These are phyloP conservation scores for Candida maltosa DNA, from an alignment of 805 yeast species.

Conservation along the genomic window DNA sequence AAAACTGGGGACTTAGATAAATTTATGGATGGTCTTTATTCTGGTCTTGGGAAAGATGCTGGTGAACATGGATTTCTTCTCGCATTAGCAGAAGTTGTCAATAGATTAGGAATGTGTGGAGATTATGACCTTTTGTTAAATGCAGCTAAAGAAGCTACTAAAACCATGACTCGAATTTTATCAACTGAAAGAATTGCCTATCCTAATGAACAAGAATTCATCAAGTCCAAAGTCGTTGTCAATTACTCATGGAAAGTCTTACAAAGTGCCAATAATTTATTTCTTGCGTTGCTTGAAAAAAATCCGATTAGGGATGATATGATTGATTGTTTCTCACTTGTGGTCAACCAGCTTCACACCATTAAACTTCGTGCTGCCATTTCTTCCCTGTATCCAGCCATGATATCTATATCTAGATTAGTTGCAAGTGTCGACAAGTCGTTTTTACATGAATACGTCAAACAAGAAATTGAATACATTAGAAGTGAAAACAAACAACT, in stretches of 20 bases:
- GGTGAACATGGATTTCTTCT: conserved; percentile 4
- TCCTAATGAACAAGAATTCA: conserved; percentile 4
- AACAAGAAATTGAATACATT: conserved; percentile 2
- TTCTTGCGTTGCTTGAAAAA: conserved; percentile 42
- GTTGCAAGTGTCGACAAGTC: conserved; percentile 50
- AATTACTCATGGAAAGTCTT: conserved; percentile 82
- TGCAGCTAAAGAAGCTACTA: conserved; percentile 2
- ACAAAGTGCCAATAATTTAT: conserved; percentile 65
- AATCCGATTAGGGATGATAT: conserved; percentile 12
- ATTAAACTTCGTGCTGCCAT: conserved; percentile 92
- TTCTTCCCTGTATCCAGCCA: conserved; percentile 82
- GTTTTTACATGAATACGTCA: conserved; percentile 26
- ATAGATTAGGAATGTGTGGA: neutral
- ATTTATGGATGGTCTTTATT: conserved; percentile 23
- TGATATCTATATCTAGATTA: conserved; percentile 26
- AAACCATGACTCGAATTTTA: neutral
- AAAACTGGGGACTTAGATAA: conserved; percentile 12
- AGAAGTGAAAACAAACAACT: conserved; percentile 40
- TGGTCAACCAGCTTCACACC: conserved; percentile 64
- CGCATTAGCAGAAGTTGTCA: conserved; percentile 3
- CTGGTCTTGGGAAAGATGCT: neutral
- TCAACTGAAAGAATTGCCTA: conserved; percentile 4
- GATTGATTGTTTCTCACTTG: conserved; percentile 46
- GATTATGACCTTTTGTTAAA: neutral
- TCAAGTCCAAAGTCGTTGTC: conserved; percentile 37